These are phyloP conservation scores for Naegleria lovaniensis DNA, from an alignment of 208 protist genomes.

Conservation along the genomic window DNA sequence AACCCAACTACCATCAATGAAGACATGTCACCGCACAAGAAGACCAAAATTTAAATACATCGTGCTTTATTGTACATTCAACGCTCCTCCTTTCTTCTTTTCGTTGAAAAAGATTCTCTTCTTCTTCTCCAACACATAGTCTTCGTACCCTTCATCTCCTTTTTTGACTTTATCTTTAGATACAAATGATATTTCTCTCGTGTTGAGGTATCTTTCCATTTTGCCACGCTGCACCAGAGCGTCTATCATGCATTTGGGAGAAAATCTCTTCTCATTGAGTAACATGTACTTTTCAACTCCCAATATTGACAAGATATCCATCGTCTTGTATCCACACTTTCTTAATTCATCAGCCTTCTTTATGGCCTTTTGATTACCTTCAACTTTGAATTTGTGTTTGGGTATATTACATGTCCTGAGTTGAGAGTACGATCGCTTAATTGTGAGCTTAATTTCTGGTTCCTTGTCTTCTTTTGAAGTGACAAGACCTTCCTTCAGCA, in stretches of 20 bases:
- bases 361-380: background rate
- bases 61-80: too few species aligned
- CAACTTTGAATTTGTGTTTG: background rate
- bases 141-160: background rate
- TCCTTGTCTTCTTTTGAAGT: background rate
- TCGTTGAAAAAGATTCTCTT: background rate
- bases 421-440: background rate
- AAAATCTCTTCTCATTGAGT: background rate
- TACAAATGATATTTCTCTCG: background rate
- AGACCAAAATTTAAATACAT: background rate
- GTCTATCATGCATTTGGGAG: conserved; percentile 9
- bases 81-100: background rate
- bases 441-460: background rate
- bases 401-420: background rate
- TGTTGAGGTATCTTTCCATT: background rate
- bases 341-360: background rate
- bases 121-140: background rate
- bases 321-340: background rate
- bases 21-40: background rate
- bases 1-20: too few species aligned
- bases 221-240: background rate
- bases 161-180: background rate
- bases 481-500: background rate
- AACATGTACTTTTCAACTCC: background rate
- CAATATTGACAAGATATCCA: background rate